Evolutionary conservation across 495 filamentous ascomycete genomes (phyloP).

Genomic region (Penicillium turbatum): DNA sequence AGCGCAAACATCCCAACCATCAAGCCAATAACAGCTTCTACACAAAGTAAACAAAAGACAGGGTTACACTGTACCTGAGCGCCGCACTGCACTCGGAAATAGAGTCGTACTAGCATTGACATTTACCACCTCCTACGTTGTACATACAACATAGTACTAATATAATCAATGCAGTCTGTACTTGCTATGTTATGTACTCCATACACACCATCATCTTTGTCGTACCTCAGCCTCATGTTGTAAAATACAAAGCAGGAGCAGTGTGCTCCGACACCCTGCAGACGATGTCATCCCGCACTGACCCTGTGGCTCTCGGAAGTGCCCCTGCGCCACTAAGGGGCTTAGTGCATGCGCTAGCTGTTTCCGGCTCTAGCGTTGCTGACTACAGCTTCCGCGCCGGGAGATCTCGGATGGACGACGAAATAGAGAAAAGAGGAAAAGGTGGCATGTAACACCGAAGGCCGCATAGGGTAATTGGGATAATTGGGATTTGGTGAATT

Average conservation of each 20-base stretch:
- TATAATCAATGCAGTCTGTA: too few species aligned
- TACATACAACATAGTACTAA: too few species aligned
- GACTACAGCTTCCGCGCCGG: background rate
- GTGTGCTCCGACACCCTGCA: slow-evolving; percentile 20
- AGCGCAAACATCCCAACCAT: background rate
- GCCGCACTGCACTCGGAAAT: background rate
- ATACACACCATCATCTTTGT: too few species aligned
- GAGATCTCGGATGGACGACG: slow-evolving; percentile 4
- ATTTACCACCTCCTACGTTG: too few species aligned
- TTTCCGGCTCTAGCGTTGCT: background rate
- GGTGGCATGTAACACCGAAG: slow-evolving; percentile 11
- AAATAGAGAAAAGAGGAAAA: background rate
- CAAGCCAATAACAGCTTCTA: background rate
- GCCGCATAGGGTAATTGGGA: slow-evolving; percentile 12
- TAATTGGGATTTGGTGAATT: too few species aligned
- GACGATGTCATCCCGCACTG: slow-evolving; percentile 22
- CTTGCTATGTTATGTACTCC: too few species aligned
- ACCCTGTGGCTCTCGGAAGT: slow-evolving; percentile 14
- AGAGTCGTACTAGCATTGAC: background rate
- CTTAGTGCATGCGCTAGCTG: slow-evolving; percentile 10
- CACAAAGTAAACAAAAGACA: background rate
- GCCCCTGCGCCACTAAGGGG: slow-evolving; percentile 22
- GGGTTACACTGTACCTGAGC: slow-evolving; percentile 5
- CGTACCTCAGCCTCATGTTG: too few species aligned
- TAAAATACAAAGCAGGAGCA: slow-evolving; percentile 15